These are phyloP conservation scores for Eucalyptus camaldulensis DNA, from an alignment of 345 rosid species.

Conservation along the genomic window DNA sequence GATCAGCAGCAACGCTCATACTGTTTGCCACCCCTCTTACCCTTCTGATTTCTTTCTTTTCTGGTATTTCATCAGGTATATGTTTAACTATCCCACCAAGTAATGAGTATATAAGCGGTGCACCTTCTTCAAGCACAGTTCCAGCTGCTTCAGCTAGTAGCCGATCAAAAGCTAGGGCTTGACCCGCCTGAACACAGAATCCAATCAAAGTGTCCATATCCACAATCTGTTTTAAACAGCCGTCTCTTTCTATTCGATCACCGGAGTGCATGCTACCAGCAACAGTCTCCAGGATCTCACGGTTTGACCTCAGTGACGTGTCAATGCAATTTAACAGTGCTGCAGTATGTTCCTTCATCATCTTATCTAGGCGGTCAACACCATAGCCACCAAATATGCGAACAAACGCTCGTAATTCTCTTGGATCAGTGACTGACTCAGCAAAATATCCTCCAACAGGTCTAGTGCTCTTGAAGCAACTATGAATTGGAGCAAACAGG, in stretches of 20 bases:
- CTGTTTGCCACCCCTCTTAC: slow-evolving; percentile 67
- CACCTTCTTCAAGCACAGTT: slow-evolving; percentile 75
- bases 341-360: slow-evolving; percentile 96
- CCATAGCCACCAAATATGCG: slow-evolving; percentile 94
- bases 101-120: slow-evolving; percentile 72
- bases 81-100: slow-evolving; percentile 67
- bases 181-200: slow-evolving; percentile 95
- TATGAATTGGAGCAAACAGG: slow-evolving; percentile 83
- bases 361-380: slow-evolving; percentile 75
- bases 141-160: slow-evolving; percentile 96
- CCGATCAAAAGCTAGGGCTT: slow-evolving; percentile 87
- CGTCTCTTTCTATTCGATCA: slow-evolving; percentile 84
- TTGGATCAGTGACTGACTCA: slow-evolving; percentile 85
- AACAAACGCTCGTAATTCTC: slow-evolving; percentile 80
- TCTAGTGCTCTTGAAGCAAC: slow-evolving; percentile 92
- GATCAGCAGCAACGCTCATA: slow-evolving; percentile 46
- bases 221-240: slow-evolving; percentile 66
- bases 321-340: slow-evolving; percentile 93
- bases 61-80: slow-evolving; percentile 83
- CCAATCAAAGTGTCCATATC: slow-evolving; percentile 92
- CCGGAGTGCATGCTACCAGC: slow-evolving; percentile 95
- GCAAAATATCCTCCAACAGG: slow-evolving; percentile 99
- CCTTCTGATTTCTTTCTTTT: slow-evolving; percentile 78
- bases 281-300: slow-evolving; percentile 74
- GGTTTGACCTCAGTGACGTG: slow-evolving; percentile 80